Conservation (phyloP, 805 yeast genomes). For the Blastobotrys robertii region DNA sequence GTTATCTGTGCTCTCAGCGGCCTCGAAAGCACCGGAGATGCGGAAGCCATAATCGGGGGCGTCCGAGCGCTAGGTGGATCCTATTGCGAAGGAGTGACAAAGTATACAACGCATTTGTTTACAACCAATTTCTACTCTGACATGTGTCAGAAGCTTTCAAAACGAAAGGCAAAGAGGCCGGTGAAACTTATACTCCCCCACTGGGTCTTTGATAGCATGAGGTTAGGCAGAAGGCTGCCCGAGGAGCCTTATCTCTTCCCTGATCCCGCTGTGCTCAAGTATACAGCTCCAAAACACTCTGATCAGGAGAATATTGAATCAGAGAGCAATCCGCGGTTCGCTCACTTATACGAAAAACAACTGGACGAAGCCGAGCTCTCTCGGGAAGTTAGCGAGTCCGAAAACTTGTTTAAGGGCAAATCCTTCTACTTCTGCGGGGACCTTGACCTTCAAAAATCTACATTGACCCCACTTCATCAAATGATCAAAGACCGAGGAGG, state of each 20-base stretch:
- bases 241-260: conserved; percentile 47
- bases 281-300: conserved; percentile 1
- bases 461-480: conserved; percentile 29
- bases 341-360: neutral
- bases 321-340: neutral
- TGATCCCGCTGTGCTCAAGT: conserved; percentile 18
- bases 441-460: conserved; percentile 38
- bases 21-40: conserved; percentile 42
- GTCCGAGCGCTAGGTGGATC: conserved; percentile 73
- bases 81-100: conserved; percentile 49
- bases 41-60: conserved; percentile 59
- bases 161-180: conserved; percentile 18
- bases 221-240: conserved; percentile 38
- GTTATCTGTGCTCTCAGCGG: conserved; percentile 53
- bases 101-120: conserved; percentile 70
- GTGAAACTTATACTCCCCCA: conserved; percentile 51
- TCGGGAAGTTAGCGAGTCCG: neutral
- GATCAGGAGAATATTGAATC: conserved; percentile 8
- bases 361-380: conserved; percentile 7
- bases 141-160: conserved; percentile 45
- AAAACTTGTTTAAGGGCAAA: conserved; percentile 31
- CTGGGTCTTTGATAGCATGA: conserved; percentile 71
- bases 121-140: conserved; percentile 44
- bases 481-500: conserved; percentile 52
- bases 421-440: conserved; percentile 46